Evolutionary conservation across 2,329 filamentous ascomycete species (phyloP), one percentile per base, ranked within the genome.

Genomic region (Colletotrichum costaricense): DNA sequence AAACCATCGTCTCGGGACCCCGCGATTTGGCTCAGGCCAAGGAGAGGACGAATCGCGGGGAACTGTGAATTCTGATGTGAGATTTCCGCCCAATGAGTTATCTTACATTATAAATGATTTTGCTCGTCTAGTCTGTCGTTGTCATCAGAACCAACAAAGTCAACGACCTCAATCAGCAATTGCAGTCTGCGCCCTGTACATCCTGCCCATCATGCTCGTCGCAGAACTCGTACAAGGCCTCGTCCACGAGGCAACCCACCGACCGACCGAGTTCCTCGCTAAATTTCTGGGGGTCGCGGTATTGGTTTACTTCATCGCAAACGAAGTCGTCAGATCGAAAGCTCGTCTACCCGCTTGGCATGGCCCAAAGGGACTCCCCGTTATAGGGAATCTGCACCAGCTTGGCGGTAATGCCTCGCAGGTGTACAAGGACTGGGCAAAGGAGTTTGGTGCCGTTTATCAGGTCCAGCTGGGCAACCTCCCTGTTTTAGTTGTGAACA

Each of bases 401-500:
- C 89, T 90, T 30, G 84, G 87, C 11, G 80, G 83, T 56, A 88
- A 90, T 73, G 88, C 67, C 46, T 75, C 78, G 5, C 78, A 79
- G 19, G 76, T 76, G 26, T 81, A 80, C 62, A 75, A 76, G 35
- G 75, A 76, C 60, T 82, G 80, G 80, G 76, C 80, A 2, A 68
- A 72, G 16, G 73, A 64, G 6, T 80, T 79, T 38, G 80, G 80
- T 3, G 76, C 79, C 16, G 80, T 81, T 2, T 82, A 80, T 68
- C 80, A 82, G 71, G 80, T 82, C 19, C 80, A 81, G 68, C 75
- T 82, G 16, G 80, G 80, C 14, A 81, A 81, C 80, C 82, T 91
- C 82, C 87, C 91, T 72, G 91, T 92, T 67, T 85, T 93, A 5
- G 92, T 92, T 73, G 91, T 91, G 59, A 93, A 93, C 78, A 89